Conservation (phyloP, 805 yeast genomes). For the Millerozyma acaciae region DNA sequence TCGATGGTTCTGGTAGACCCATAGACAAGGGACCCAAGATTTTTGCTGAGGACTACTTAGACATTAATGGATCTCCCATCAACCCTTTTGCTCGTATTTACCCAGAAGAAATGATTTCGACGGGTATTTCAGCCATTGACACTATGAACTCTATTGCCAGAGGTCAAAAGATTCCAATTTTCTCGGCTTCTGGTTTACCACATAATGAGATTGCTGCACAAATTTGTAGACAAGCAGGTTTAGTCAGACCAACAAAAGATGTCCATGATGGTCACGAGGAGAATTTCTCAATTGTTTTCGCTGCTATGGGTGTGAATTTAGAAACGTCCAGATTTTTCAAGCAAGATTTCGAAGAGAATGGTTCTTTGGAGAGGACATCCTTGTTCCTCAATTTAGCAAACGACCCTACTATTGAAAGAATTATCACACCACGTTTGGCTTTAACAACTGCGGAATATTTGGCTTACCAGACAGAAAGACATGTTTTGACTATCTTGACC, state of each 20-base stretch:
- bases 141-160: slow-evolving; percentile 99
- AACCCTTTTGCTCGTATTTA: slow-evolving; percentile 97
- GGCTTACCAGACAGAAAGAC: slow-evolving; percentile 99
- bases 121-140: slow-evolving; percentile 98
- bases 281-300: slow-evolving; percentile 97
- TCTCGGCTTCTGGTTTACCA: slow-evolving; percentile 98
- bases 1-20: slow-evolving; percentile 98
- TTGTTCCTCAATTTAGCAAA: slow-evolving; percentile 96
- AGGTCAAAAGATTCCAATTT: slow-evolving; percentile 99
- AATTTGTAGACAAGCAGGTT: slow-evolving; percentile 98
- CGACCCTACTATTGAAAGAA: slow-evolving; percentile 99
- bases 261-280: slow-evolving; percentile 99
- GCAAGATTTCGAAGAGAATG: slow-evolving; percentile 99
- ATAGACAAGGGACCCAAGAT: slow-evolving; percentile 98
- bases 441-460: slow-evolving; percentile 97
- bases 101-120: slow-evolving; percentile 99
- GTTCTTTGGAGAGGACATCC: slow-evolving; percentile 96
- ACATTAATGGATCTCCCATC: slow-evolving; percentile 98
- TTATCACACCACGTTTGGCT: slow-evolving; percentile 98
- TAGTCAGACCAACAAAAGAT: slow-evolving; percentile 98
- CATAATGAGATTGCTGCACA: slow-evolving; percentile 99
- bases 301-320: slow-evolving; percentile 99
- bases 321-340: slow-evolving; percentile 98
- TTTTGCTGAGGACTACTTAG: slow-evolving; percentile 96
- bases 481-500: slow-evolving; percentile 94